These are phyloP conservation scores for Globisporangium viniferum DNA, from an alignment of 352 stramenopile species.

Conservation along the genomic window DNA sequence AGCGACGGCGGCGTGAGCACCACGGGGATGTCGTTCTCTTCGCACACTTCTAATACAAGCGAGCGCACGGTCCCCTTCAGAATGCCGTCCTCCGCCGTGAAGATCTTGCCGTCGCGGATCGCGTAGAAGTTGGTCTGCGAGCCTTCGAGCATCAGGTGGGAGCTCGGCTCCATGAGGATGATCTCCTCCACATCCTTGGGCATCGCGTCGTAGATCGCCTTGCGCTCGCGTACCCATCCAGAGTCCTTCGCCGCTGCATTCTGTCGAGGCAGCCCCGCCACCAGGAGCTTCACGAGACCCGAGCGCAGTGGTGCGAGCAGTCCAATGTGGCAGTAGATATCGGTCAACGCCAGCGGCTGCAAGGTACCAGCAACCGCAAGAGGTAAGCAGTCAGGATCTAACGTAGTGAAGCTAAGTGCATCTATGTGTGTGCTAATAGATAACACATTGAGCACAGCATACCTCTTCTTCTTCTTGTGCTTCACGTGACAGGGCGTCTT, in stretches of 20 bases:
- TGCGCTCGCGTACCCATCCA: slow-evolving; percentile 69
- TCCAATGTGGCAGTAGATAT: slow-evolving; percentile 75
- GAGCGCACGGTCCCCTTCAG: slow-evolving; percentile 74
- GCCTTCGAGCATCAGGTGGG: slow-evolving; percentile 58
- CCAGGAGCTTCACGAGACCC: slow-evolving; percentile 64
- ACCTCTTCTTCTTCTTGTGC: neutral
- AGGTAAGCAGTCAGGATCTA: neutral
- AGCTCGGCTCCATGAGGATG: slow-evolving; percentile 77
- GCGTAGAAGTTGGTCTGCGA: slow-evolving; percentile 86
- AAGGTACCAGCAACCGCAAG: neutral
- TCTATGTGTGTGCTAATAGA: neutral
- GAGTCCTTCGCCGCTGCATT: slow-evolving; percentile 80
- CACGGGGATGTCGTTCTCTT: slow-evolving; percentile 46
- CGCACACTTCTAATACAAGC: slow-evolving; percentile 68
- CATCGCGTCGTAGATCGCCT: slow-evolving; percentile 72
- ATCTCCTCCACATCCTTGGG: slow-evolving; percentile 69
- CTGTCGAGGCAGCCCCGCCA: slow-evolving; percentile 62
- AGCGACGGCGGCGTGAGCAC: slow-evolving; percentile 51
- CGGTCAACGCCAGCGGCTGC: slow-evolving; percentile 27
- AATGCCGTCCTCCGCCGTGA: slow-evolving; percentile 69
- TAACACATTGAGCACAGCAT: neutral
- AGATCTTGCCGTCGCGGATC: slow-evolving; percentile 48
- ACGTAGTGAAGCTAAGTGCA: neutral
- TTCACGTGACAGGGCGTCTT: slow-evolving; percentile 6
- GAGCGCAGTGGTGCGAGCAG: slow-evolving; percentile 58